A percentile compares a stretch with the other conserved stretches of the same genome.
Evolutionary conservation across 768 basidiomycete species (phyloP).

Genomic region (Termitomyces sp.): DNA sequence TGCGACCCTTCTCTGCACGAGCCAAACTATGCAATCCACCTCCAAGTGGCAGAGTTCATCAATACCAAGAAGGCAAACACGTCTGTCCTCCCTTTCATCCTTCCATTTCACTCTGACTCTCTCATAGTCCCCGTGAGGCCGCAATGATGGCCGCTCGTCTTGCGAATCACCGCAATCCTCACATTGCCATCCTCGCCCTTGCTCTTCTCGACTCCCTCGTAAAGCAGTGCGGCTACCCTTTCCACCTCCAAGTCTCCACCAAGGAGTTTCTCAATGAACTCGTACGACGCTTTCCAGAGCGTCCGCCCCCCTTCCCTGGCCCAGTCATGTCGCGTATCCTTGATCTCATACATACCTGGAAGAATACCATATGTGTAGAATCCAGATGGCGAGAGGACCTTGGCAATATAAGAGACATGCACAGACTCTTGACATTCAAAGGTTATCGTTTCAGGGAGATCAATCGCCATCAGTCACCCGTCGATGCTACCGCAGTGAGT

Average conservation of each 20-base stretch:
- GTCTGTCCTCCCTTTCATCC: slow-evolving; percentile 36
- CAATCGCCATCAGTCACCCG: slow-evolving; percentile 26
- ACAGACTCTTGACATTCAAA: slow-evolving; percentile 88
- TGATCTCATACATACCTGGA: slow-evolving; percentile 91
- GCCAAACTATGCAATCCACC: slow-evolving; percentile 87
- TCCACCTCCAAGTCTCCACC: slow-evolving; percentile 94
- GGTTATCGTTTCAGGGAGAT: slow-evolving; percentile 75
- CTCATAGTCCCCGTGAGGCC: slow-evolving; percentile 79
- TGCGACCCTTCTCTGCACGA: slow-evolving; percentile 84
- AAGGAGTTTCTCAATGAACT: slow-evolving; percentile 99
- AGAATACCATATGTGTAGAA: slow-evolving; percentile 83
- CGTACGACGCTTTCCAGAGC: slow-evolving; percentile 95
- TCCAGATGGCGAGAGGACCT: slow-evolving; percentile 95
- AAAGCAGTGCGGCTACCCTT: slow-evolving; percentile 93
- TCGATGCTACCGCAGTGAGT: slow-evolving; percentile 40
- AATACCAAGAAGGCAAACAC: slow-evolving; percentile 96
- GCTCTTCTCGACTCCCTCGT: slow-evolving; percentile 87
- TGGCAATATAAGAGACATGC: slow-evolving; percentile 97
- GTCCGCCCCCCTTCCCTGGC: slow-evolving; percentile 91
- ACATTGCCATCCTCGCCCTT: slow-evolving; percentile 83
- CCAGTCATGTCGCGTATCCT: slow-evolving; percentile 94
- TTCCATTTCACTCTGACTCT: slow-evolving; percentile 2
- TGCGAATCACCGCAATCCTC: slow-evolving; percentile 90
- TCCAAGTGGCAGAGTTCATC: slow-evolving; percentile 92
- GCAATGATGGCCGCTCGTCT: slow-evolving; percentile 79